A percentile compares a stretch with the other conserved stretches of the same genome.
Evolutionary conservation across 495 filamentous ascomycete genomes (phyloP).

Genomic region (Penicillium maclennaniae): DNA sequence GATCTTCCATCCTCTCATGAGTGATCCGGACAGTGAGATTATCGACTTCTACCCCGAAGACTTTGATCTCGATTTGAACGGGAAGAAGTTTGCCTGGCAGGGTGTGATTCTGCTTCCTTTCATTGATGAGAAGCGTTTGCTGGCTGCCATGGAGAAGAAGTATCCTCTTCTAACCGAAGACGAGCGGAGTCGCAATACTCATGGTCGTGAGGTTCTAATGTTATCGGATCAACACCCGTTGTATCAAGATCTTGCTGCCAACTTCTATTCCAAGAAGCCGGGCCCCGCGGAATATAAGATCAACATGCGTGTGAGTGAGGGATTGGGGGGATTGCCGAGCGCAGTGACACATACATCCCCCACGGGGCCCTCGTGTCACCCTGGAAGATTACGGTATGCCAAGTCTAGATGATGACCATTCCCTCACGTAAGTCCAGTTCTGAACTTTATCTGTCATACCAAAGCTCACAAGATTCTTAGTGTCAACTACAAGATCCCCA

Average conservation of each 20-base stretch:
- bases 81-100: constrained; percentile 98
- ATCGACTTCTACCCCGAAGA: constrained; percentile 97
- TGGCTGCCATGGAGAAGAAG: constrained; percentile 77
- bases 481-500: constrained; percentile 79
- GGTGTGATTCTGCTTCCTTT: constrained; percentile 91
- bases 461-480: constrained; percentile 47
- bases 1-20: constrained; percentile 86
- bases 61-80: constrained; percentile 89
- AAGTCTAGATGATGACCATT: constrained; percentile 74
- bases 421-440: constrained; percentile 61
- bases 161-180: constrained; percentile 76
- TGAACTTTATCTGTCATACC: constrained; percentile 3
- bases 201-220: constrained; percentile 76
- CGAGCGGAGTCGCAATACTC: constrained; percentile 72
- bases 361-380: constrained; percentile 63
- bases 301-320: constrained; percentile 68
- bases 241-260: constrained; percentile 73
- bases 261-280: constrained; percentile 89
- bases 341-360: constrained; percentile 76
- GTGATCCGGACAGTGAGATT: constrained; percentile 78
- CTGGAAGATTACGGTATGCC: constrained; percentile 65
- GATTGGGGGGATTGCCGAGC: constrained; percentile 78
- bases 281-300: constrained; percentile 61
- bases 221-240: constrained; percentile 77
- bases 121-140: constrained; percentile 85